Evolutionary conservation across 768 basidiomycete genomes (phyloP).

Genomic region (Boletus rufocinnamomeus): DNA sequence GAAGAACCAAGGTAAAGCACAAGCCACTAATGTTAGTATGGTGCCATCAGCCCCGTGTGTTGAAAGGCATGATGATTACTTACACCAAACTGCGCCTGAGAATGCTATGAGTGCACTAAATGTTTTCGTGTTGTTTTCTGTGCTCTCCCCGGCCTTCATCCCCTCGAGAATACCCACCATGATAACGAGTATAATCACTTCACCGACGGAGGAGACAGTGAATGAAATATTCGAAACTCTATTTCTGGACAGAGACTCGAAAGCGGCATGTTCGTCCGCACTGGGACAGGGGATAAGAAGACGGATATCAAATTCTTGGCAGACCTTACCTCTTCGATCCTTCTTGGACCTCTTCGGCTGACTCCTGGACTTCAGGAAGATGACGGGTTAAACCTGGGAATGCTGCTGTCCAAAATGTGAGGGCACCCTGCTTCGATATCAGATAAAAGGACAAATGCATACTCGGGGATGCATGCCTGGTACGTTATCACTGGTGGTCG

Average conservation of each 20-base stretch:
- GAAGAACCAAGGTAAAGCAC: conserved; percentile 74
- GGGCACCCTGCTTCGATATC: conserved; percentile 46
- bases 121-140: conserved; percentile 72
- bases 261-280: conserved; percentile 50
- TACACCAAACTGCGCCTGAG: conserved; percentile 74
- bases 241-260: conserved; percentile 68
- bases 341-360: conserved; percentile 39
- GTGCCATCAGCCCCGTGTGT: not conserved
- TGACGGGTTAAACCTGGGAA: conserved; percentile 75
- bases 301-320: not conserved
- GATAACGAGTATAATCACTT: conserved; percentile 66
- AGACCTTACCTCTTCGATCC: conserved; percentile 49
- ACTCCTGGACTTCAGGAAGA: conserved; percentile 66
- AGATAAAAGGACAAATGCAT: not conserved
- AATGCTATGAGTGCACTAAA: conserved; percentile 78
- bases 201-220: conserved; percentile 66
- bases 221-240: conserved; percentile 78
- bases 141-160: conserved; percentile 58
- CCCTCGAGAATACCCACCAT: conserved; percentile 78
- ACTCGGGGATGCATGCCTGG: conserved; percentile 44
- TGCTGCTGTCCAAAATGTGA: conserved; percentile 85
- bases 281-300: conserved; percentile 25
- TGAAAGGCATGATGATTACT: conserved; percentile 23
- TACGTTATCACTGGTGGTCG: conserved; percentile 61
- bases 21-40: conserved; percentile 45